These are phyloP conservation scores for Epichloe festucae DNA, from an alignment of 2,329 filamentous ascomycete species.

Conservation along the genomic window DNA sequence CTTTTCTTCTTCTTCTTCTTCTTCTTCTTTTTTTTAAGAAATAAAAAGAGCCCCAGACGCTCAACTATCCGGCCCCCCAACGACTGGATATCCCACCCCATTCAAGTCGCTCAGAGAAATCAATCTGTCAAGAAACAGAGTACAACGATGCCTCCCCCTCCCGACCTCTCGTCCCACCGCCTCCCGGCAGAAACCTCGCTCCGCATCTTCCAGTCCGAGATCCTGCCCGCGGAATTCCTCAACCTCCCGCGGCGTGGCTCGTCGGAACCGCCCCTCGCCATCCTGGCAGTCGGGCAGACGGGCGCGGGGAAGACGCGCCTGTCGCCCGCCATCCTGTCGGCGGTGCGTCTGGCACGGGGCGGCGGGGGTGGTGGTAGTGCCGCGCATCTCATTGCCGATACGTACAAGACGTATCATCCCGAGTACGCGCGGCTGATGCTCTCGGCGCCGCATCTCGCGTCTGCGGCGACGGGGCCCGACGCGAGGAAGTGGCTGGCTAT, in stretches of 20 bases:
- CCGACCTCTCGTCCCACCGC: slow-evolving; percentile 18
- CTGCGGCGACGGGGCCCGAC: slow-evolving; percentile 25
- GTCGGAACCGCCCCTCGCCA: slow-evolving; percentile 20
- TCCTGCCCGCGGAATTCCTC: slow-evolving; percentile 22
- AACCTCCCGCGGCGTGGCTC: slow-evolving; percentile 6
- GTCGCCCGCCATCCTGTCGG: slow-evolving; percentile 23
- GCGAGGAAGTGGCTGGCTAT: slow-evolving; percentile 31
- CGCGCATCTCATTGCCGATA: slow-evolving; percentile 34
- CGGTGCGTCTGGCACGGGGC: slow-evolving; percentile 13
- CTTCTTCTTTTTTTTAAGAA: too few relatives aligned
- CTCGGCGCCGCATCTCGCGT: slow-evolving; percentile 21
- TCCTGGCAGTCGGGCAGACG: slow-evolving; percentile 34
- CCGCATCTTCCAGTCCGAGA: slow-evolving; percentile 18
- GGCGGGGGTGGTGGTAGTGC: not conserved
- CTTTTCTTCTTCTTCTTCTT: too few relatives aligned
- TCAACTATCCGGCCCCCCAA: too few relatives aligned
- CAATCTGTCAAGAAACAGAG: too few relatives aligned
- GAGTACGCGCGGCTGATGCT: slow-evolving; percentile 21
- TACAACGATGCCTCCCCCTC: slow-evolving; percentile 9
- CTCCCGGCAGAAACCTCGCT: slow-evolving; percentile 18
- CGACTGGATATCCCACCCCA: too few relatives aligned
- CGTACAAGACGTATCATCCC: slow-evolving; percentile 36
- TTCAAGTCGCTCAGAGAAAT: too few relatives aligned
- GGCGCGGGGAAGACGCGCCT: slow-evolving; percentile 35
- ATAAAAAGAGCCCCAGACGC: too few relatives aligned